phyloP scores from a whole-genome alignment of 2,329 filamentous ascomycete genomes.

The Shiraia bambusicola region DNA sequence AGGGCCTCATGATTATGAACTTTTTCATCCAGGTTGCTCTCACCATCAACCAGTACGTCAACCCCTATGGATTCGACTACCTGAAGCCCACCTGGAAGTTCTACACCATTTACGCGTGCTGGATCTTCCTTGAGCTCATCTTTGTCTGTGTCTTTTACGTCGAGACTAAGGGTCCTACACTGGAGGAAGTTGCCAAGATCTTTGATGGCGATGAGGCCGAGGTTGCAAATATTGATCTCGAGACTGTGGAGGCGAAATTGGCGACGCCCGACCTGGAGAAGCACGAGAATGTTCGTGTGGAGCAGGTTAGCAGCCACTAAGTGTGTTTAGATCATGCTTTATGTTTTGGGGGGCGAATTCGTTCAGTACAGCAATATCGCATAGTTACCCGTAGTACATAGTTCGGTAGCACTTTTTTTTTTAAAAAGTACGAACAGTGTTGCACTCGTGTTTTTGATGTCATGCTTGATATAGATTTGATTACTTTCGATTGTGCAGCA shows the following conservation, averaged over 20 bases:
- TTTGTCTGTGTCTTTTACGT: conserved; percentile 69
- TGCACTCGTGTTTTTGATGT: too few species aligned
- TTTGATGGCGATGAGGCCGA: conserved; percentile 66
- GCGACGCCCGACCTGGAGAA: conserved; percentile 29
- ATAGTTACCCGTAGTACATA: too few species aligned
- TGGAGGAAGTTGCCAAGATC: conserved; percentile 70
- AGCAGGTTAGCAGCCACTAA: conserved; percentile 7
- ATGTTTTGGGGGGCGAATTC: too few species aligned
- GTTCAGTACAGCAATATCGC: too few species aligned
- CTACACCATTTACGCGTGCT: conserved; percentile 66
- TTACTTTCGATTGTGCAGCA: too few species aligned
- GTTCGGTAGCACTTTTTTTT: too few species aligned
- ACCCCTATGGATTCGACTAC: conserved; percentile 63
- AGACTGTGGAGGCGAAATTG: conserved; percentile 20
- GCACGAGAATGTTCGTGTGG: conserved; percentile 19
- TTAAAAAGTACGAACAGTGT: too few species aligned
- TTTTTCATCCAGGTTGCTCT: conserved; percentile 63
- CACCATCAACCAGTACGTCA: conserved; percentile 62
- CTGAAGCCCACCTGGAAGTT: conserved; percentile 62
- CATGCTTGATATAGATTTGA: too few species aligned
- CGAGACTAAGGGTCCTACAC: conserved; percentile 69
- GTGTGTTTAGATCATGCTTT: too few species aligned
- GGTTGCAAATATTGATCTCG: conserved; percentile 32
- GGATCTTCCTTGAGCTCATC: conserved; percentile 61
- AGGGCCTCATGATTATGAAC: conserved; percentile 60